Conservation (phyloP, 2,329 filamentous ascomycete genomes). For the Exophiala oligosperma region DNA sequence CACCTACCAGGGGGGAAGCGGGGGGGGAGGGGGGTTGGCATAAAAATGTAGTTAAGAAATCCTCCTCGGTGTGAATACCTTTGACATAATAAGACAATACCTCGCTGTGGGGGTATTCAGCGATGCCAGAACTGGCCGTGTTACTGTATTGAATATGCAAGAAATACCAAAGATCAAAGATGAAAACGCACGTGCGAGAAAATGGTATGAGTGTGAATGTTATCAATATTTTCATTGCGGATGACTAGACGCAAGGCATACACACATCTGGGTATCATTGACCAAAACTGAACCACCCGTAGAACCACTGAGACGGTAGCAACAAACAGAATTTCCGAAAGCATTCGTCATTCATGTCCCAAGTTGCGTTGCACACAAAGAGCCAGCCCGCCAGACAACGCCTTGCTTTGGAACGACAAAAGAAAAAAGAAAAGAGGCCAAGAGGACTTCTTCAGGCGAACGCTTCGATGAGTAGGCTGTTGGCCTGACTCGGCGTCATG, state of each 20-base stretch:
- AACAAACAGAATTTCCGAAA: not conserved
- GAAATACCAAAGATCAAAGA: too few species aligned
- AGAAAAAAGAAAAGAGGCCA: not conserved
- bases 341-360: not conserved
- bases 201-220: not conserved
- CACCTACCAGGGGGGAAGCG: too few species aligned
- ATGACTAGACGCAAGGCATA: not conserved
- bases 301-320: not conserved
- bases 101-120: too few species aligned
- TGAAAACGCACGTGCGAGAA: too few species aligned
- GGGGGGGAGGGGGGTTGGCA: too few species aligned
- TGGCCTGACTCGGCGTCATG: slow-evolving; percentile 12
- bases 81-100: too few species aligned
- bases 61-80: too few species aligned
- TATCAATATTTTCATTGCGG: not conserved
- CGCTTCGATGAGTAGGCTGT: slow-evolving; percentile 16
- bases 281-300: not conserved
- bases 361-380: not conserved
- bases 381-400: not conserved
- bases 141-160: too few species aligned
- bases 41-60: too few species aligned
- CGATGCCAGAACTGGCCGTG: too few species aligned
- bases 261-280: not conserved
- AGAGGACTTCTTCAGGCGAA: slow-evolving; percentile 9
- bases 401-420: not conserved